Evolutionary conservation across 352 stramenopile genomes (phyloP), one percentile per base, ranked within the genome.

Genomic region (Phytophthora vignae): DNA sequence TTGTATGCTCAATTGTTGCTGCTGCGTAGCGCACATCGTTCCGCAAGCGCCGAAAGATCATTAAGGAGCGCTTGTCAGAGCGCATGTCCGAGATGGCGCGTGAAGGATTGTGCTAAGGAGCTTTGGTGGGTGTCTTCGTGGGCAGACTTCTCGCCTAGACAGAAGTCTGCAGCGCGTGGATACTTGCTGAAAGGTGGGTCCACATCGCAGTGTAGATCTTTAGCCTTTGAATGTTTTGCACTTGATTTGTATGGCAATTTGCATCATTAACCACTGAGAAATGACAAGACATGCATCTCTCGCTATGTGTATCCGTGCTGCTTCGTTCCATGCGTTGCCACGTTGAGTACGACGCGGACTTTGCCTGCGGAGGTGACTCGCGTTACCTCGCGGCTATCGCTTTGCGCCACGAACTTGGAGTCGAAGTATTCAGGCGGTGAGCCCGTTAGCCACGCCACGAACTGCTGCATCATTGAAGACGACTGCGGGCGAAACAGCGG

Each of bases 361-460:
- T 81, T 79, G 38, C 83, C 82, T 29, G 76, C 74, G 21, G 82
- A 92, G 9, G 76, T 82, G 55, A 92, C 83, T n/a, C 85, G 80
- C 10, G 83, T 91, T 27, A 91, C 71, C 48, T 95, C 87, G 9
- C 88, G 83, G 3, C 87, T 88, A 40, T 88, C 74, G 55, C 81
- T 90, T 68, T 94, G 78, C 2, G 89, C 73, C 44, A 95, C 67
- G 63, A 95, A 95, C 52, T 90, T 93, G 14, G 86, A 81, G 67
- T 95, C 87, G 54, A 95, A 98, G 77, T 98, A 98, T 77, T 92
- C 95, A 25, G 93, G 91, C 29, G 86, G 88, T 1, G 92, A 93
- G 3, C 89, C 95, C 9, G 81, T 90, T 49, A 98, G 61, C 90
- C 90, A 98, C 52, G 92, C 91, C 4, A 93, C 79, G 65, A 97